Evolutionary conservation across 345 rosid species (phyloP), one percentile per base, ranked within the genome.

Genomic region (Mangifera indica): DNA sequence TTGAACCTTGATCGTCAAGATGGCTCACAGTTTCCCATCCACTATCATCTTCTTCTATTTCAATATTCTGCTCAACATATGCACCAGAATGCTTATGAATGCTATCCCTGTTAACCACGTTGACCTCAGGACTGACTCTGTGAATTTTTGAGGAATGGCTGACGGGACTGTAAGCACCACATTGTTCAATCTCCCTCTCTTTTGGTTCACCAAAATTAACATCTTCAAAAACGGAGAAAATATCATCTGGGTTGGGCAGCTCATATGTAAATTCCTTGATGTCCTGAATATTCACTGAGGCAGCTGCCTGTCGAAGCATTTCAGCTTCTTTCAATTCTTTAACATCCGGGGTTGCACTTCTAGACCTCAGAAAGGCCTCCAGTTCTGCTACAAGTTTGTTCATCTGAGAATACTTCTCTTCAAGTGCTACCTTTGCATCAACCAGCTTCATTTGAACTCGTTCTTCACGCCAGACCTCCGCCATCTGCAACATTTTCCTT

Each of bases 391-490:
- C 89, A 69, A 93, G 84, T 71, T 76, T 82, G 79, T 84, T 83
- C 91, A 87, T 87, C 77, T 76, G 83, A 75, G 91, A 85, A 79
- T 85, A 85, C 74, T 75, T 85, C 57, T 70, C 75, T 71, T 85
- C 88, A 67, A 87, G 79, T 21, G 86, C 88, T 72, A 83, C 87
- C 79, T 89, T 90, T 14, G 94, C 95, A 76, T 90, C 97, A 32
- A 89, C 81, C 77, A 93, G 89, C 87, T 93, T 93, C 98, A 91
- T 91, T 77, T 91, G 93, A 56, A 93, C 97, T 53, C 97, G 97
- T 76, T 93, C 98, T 84, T 93, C 98, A 45, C 98, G 95, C 98
- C 98, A 93, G 14, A 93, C 97, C 81, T 93, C 98, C 7, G 98
- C 98, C 95, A 91, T 93, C 83, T 93, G 98, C 74, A 91, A 78